Conservation (phyloP, 441 rosid genomes). For the Pelargonium hybrid region DNA sequence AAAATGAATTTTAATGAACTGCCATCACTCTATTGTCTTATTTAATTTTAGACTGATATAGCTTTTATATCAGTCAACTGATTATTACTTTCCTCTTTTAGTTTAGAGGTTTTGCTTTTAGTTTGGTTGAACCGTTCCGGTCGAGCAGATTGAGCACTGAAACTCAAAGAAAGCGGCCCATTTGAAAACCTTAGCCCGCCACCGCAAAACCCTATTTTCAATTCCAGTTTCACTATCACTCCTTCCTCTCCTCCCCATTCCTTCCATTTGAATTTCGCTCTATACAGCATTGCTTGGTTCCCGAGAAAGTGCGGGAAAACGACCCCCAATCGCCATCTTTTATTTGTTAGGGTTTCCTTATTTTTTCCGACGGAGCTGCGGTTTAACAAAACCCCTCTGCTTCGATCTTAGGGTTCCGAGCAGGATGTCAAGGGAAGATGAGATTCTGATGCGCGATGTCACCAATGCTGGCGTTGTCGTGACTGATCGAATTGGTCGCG, state of each 20-base stretch:
- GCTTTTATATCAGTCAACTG: too few species aligned
- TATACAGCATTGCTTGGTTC: not conserved
- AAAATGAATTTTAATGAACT: too few species aligned
- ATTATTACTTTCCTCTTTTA: too few species aligned
- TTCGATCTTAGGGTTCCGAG: slow-evolving; percentile 19
- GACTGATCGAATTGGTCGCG: slow-evolving; percentile 71
- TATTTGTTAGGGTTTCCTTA: slow-evolving; percentile 19
- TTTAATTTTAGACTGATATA: too few species aligned
- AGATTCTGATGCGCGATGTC: slow-evolving; percentile 75
- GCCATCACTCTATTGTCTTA: too few species aligned
- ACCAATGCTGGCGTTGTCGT: slow-evolving; percentile 62
- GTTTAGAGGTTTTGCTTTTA: too few species aligned
- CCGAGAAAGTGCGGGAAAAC: slow-evolving; percentile 18
- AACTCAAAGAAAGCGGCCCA: too few species aligned
- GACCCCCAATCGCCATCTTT: too few species aligned
- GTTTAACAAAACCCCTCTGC: slow-evolving; percentile 12
- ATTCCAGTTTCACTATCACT: not conserved
- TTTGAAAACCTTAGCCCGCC: too few species aligned
- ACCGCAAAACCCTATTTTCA: too few species aligned
- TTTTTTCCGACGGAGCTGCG: not conserved
- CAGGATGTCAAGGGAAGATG: slow-evolving; percentile 66
- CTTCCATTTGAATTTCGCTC: slow-evolving; percentile 5
- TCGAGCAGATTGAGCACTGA: too few species aligned
- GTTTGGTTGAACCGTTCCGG: too few species aligned
- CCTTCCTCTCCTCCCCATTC: slow-evolving; percentile 9